phyloP scores from a whole-genome alignment of 768 basidiomycete species.

The Collybia mongolica region DNA sequence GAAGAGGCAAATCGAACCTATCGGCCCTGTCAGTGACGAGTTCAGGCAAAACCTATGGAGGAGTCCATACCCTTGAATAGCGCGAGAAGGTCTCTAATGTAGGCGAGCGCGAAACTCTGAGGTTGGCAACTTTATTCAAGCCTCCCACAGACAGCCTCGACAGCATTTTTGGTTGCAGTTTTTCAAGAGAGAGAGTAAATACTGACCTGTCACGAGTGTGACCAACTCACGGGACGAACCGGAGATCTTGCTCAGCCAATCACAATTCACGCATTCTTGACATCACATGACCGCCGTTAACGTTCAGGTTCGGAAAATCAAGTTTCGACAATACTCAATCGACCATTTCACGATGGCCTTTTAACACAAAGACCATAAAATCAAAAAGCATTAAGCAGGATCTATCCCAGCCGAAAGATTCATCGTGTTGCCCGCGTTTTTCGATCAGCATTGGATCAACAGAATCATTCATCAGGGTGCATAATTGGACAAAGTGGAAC shows the following conservation, averaged over 20 bases:
- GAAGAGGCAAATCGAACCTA: slow-evolving; percentile 77
- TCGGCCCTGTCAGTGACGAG: slow-evolving; percentile 19
- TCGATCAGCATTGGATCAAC: too few relatives aligned
- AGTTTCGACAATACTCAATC: too few relatives aligned
- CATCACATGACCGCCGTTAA: not conserved
- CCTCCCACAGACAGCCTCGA: slow-evolving; percentile 78
- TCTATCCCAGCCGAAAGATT: not conserved
- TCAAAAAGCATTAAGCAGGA: too few relatives aligned
- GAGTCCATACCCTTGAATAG: slow-evolving; percentile 45
- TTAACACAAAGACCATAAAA: too few relatives aligned
- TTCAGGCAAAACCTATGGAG: slow-evolving; percentile 10
- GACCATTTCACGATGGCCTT: too few relatives aligned
- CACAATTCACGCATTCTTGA: slow-evolving; percentile 21
- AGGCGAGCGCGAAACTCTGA: slow-evolving; percentile 45
- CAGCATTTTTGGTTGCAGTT: slow-evolving; percentile 66
- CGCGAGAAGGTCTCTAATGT: slow-evolving; percentile 41
- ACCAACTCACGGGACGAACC: slow-evolving; percentile 47
- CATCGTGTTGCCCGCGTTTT: too few relatives aligned
- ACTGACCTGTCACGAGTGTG: slow-evolving; percentile 43
- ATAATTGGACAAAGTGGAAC: not conserved
- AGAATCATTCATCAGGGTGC: too few relatives aligned
- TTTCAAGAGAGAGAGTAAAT: slow-evolving; percentile 41
- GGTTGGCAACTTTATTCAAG: slow-evolving; percentile 55
- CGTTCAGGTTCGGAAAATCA: too few relatives aligned
- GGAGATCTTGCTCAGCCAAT: slow-evolving; percentile 38